Evolutionary conservation across 352 stramenopile species (phyloP), one percentile per base, ranked within the genome.

Genomic region (Blastocystis sp.): DNA sequence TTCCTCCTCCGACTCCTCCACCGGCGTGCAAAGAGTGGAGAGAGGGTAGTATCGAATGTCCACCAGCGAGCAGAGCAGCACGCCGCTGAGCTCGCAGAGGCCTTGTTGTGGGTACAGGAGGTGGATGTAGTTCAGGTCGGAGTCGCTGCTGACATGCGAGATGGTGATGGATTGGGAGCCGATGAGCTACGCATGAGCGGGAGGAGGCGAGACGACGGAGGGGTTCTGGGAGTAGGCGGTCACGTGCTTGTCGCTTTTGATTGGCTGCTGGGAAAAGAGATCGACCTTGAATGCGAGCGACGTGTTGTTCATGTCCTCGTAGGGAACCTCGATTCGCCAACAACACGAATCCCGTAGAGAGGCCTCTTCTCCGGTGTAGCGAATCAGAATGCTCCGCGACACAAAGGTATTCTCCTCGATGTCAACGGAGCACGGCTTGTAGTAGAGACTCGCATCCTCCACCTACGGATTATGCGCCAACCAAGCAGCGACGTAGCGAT

Each of bases 291-390:
- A 84, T 14, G 23, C 41, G 4, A 84, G 61, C 17, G 74, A 84
- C 9, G 74, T 52, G 43, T 84, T 34, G 34, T 84, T 64, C 21
- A 66, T 59, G 23, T 67, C 23, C 48, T 84, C 45, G 17, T 84
- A 84, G 38, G 74, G 74, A 38, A 84, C 74, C 28, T 84, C 74
- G 34, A 84, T 64, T 61, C 74, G 45, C 74, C 74, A 84, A 52
- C 74, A 84, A 23, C 74, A 84, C 9, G 74, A 84, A 17, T 84
- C 74, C 7, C 74, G 74, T 17, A 84, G 41, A 84, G 74, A 84
- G 1, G 74, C 74, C n/a, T 84, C 74, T 38, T 84, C 74, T 28
- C 74, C 74, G 19, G 74, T 43, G 66, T 84, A 84, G 53, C 74
- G 74, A 45, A 84, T 84, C 9, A 84, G 61, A 45, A 84, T 48